These are phyloP conservation scores for Aspergillus ostianus DNA, from an alignment of 495 filamentous ascomycete genomes.

Conservation along the genomic window DNA sequence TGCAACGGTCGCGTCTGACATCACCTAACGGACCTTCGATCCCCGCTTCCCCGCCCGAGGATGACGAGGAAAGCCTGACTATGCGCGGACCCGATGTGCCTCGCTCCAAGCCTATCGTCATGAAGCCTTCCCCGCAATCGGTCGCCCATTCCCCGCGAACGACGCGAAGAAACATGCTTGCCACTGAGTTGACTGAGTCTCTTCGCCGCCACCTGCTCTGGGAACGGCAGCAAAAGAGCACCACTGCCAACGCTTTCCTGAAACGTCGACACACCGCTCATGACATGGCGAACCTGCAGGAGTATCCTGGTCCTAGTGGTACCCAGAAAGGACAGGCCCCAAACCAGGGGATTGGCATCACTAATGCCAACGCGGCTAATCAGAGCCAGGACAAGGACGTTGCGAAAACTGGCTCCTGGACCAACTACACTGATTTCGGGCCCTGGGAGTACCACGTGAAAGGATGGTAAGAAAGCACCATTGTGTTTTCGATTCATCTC, in stretches of 20 bases:
- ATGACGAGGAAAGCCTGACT: constrained; percentile 65
- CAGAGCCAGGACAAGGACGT: constrained; percentile 42
- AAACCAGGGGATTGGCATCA: constrained; percentile 13
- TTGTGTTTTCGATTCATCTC: constrained; percentile 5
- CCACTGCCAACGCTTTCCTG: constrained; percentile 81
- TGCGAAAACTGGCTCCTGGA: constrained; percentile 60
- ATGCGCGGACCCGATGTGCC: constrained; percentile 73
- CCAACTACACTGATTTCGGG: constrained; percentile 63
- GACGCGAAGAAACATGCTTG: constrained; percentile 94
- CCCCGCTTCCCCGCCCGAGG: constrained; percentile 67
- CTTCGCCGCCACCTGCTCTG: constrained; percentile 75
- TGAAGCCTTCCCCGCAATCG: constrained; percentile 57
- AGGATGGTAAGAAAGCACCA: constrained; percentile 54
- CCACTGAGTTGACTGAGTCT: constrained; percentile 84
- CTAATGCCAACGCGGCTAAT: constrained; percentile 19
- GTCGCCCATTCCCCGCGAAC: constrained; percentile 83
- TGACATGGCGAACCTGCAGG: constrained; percentile 78
- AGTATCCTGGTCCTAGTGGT: constrained; percentile 58
- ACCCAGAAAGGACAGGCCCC: constrained; percentile 23
- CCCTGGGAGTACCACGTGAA: constrained; percentile 68
- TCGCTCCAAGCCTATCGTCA: constrained; percentile 82
- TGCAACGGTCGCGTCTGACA: constrained; percentile 73
- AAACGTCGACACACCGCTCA: constrained; percentile 91
- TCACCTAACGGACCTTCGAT: constrained; percentile 73
- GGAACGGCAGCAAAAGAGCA: constrained; percentile 87